These are phyloP conservation scores for Neostapfia colusana DNA, from an alignment of 176 grass and related monocot genomes.

Conservation along the genomic window DNA sequence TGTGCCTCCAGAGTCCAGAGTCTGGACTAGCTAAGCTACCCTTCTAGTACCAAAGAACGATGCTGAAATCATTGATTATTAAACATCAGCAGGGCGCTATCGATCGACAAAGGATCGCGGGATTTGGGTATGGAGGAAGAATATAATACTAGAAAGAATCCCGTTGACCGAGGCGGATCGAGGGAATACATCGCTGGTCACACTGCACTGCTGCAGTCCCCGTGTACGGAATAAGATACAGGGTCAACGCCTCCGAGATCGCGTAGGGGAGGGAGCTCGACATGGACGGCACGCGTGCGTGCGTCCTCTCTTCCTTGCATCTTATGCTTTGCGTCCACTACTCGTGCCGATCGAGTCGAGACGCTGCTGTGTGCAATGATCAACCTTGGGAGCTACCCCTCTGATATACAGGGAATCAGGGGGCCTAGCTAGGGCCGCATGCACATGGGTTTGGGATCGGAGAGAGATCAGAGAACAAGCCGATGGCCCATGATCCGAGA, in stretches of 20 bases:
- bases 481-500: slow-evolving; percentile 59
- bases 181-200: slow-evolving; percentile 9
- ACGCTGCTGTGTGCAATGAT: slow-evolving; percentile 24
- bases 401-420: slow-evolving; percentile 38
- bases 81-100: slow-evolving; percentile 3
- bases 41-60: not conserved
- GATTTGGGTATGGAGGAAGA: not conserved
- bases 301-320: slow-evolving; percentile 7
- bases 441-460: slow-evolving; percentile 48
- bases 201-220: slow-evolving; percentile 10
- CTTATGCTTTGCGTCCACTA: slow-evolving; percentile 36
- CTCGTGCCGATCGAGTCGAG: not conserved
- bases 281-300: slow-evolving; percentile 11
- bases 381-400: slow-evolving; percentile 47
- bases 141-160: slow-evolving; percentile 17
- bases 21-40: not conserved
- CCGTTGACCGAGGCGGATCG: slow-evolving; percentile 45
- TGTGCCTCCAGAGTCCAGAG: not conserved
- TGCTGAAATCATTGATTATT: not conserved
- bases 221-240: slow-evolving; percentile 36
- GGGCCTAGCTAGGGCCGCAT: slow-evolving; percentile 28
- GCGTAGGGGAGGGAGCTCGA: slow-evolving; percentile 35
- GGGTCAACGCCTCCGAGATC: slow-evolving; percentile 39
- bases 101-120: not conserved
- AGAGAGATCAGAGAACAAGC: slow-evolving; percentile 21